Base-by-base conservation (phyloP, 2,329 filamentous ascomycete species). In the Phaeosphaeria sp. region DNA sequence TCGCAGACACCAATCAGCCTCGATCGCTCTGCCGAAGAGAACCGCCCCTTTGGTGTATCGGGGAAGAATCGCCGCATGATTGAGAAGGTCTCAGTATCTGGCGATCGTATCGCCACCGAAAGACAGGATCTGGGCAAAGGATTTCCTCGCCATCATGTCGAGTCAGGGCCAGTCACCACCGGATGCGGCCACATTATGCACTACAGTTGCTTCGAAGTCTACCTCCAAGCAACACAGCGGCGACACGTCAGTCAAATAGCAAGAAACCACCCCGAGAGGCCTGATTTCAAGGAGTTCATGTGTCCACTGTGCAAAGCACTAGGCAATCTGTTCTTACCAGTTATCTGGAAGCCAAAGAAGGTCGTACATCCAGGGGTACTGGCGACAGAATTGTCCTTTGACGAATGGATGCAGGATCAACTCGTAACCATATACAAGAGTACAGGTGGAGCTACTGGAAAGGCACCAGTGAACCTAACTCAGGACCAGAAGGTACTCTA, bases 161-260 rank as follows among this genome's bases (percentile, higher is more conserved):
- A 85, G 25, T 82, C 86, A 18, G 95, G 93, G 0, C 91, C 94
- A 0, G 90, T 98, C 1, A 91, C 93, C 11, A 91, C 91, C 36
- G 92, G 94, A 10, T 99, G 95, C 77, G 95, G 95, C 2, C 95
- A 99, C 76, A 96, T 99, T 71, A 99, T 99, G 95, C 95, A 99
- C 76, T 98, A 91, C 75, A 88, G 87, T 66, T 99, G 95, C 78
- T 99, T 99, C 73, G 93, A 97, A 70, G 87, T 90, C 42, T 99
- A 98, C 72, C 90, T 92, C 64, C 87, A 91, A 46, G 92, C 94
- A 3, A 96, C 92, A 0, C 84, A 89, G 52, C 86, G 93, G 59
- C 87, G 95, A 41, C 96, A 99, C 73, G 87, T 86, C 20, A 92
- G 95, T 69, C 95, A 99, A 75, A 97, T 99, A 75, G 93, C 95